Evolutionary conservation across 2,329 filamentous ascomycete species (phyloP), one percentile per base, ranked within the genome.

Genomic region (Parastagonospora avenae): DNA sequence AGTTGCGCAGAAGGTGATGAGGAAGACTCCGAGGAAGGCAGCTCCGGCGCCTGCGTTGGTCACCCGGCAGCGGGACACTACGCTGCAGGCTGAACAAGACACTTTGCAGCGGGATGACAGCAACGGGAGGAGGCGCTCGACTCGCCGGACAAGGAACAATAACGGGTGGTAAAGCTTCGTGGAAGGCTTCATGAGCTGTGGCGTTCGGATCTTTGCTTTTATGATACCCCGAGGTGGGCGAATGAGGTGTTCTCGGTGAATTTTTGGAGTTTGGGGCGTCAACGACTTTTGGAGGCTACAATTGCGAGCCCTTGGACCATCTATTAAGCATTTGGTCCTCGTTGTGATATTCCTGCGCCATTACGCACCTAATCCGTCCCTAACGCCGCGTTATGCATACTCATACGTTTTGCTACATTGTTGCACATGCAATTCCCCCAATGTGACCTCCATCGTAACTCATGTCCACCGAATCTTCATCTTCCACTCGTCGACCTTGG

Each of bases 401-500:
- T 35, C 33, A 30, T 33, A 43, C 19, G 35, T 32, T 40, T 12
- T 43, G 14, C 24, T 35, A 43, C 41, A 43, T 33, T 7, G 9
- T 12, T 5, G 19, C 8, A 4, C 33, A 42, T 7, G 7, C 27
- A 19, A 7, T 31, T 11, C 8, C 24, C 8, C 36, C 14, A 9
- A 8, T 19, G 2, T 32, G 9, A n/a, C 9, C 30, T 32, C 7
- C 8, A 2, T 32, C 10, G n/a, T 11, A 32, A n/a, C 30, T 10
- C 38, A 73, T 51, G 61, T 49, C 63, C 66, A 74, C 36, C 72
- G 55, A 45, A 75, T 65, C 62, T 71, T 71, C 58, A 65, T 67
- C 61, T 70, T 73, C 72, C 70, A 74, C 56, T 69, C 60, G 19
- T 73, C 70, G 31, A 71, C 15, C 48, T 66, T 72, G 4, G 70